Conservation (phyloP, 1,284 basidiomycete species). For the Trametes sp. region DNA sequence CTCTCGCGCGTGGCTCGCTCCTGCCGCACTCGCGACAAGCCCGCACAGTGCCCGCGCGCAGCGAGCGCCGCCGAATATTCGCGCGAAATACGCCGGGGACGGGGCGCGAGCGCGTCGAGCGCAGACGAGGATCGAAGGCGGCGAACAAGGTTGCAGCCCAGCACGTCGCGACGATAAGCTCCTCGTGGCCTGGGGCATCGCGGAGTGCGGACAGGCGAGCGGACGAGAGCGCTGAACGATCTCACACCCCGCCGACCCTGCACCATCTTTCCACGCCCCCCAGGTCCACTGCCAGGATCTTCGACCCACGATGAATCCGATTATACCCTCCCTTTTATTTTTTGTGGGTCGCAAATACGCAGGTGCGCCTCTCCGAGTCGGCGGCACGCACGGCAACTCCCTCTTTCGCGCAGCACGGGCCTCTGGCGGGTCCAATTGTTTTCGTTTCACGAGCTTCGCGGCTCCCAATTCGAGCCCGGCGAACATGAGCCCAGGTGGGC, state of each 20-base stretch:
- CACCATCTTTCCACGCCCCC: conserved; percentile 25
- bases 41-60: background rate
- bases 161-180: conserved; percentile 17
- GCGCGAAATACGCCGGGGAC: background rate
- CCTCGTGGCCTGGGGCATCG: conserved; percentile 21
- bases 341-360: background rate
- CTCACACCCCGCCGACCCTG: conserved; percentile 30
- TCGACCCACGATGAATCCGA: background rate
- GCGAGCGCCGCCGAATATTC: background rate
- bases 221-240: conserved; percentile 22
- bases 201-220: conserved; percentile 29
- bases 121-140: background rate
- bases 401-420: conserved; percentile 4
- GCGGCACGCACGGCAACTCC: conserved; percentile 8
- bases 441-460: conserved; percentile 35
- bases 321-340: background rate
- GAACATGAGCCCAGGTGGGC: conserved; percentile 13
- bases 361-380: background rate
- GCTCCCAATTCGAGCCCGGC: conserved; percentile 23
- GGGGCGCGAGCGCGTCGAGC: background rate
- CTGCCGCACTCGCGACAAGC: background rate
- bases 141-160: conserved; percentile 18
- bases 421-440: conserved; percentile 30
- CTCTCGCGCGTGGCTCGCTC: background rate
- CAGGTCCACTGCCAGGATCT: background rate